Conservation (phyloP, 495 filamentous ascomycete genomes). For the Lepraria neglecta region DNA sequence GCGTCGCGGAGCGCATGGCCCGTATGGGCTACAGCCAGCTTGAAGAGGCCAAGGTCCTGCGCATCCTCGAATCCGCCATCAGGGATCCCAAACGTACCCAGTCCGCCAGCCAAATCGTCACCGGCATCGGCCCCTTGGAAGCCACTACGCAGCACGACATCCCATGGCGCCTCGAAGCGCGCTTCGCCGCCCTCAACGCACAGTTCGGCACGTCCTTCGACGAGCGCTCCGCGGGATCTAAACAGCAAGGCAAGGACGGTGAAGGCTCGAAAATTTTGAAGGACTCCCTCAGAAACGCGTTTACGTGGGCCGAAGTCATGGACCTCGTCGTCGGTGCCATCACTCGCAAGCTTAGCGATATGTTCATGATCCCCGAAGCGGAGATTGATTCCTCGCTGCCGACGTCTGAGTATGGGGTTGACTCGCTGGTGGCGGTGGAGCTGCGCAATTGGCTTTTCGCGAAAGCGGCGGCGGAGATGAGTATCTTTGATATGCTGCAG, state of each 20-base stretch:
- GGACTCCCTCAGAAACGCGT: not conserved
- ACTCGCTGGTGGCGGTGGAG: constrained; percentile 51
- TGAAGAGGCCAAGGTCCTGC: constrained; percentile 1
- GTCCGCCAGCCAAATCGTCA: constrained; percentile 1
- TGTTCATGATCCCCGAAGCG: not conserved
- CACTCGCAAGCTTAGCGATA: not conserved
- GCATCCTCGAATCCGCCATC: not conserved
- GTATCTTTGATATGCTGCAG: not conserved
- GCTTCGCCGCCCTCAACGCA: not conserved
- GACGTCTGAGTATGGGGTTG: constrained; percentile 40
- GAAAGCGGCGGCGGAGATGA: not conserved
- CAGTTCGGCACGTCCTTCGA: not conserved
- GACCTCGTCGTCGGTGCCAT: not conserved
- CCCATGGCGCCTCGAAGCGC: constrained; percentile 3
- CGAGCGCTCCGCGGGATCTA: not conserved
- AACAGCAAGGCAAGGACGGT: not conserved
- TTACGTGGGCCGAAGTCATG: not conserved
- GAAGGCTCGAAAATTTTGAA: not conserved
- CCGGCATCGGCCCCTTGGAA: constrained; percentile 2
- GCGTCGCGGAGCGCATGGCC: constrained; percentile 1
- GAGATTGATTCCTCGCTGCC: not conserved
- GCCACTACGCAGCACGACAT: not conserved
- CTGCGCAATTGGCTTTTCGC: constrained; percentile 44
- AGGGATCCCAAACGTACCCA: constrained; percentile 1
- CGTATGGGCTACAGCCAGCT: constrained; percentile 1